Evolutionary conservation across 78 protist genomes (phyloP).

Genomic region (Dictyostelium firmibasis): DNA sequence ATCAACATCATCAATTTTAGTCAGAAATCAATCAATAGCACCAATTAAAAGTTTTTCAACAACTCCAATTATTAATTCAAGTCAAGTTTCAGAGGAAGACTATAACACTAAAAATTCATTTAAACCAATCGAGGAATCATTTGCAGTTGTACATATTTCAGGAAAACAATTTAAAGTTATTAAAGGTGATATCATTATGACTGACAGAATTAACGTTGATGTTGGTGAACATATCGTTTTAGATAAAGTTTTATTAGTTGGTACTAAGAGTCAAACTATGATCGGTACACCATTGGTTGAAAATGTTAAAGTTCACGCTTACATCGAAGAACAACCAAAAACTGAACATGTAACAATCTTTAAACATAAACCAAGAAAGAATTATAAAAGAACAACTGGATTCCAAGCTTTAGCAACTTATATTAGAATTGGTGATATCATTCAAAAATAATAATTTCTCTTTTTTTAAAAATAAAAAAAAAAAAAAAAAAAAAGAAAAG

Average conservation of each 20-base stretch:
- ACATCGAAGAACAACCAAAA: conserved; percentile 63
- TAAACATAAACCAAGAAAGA: conserved; percentile 80
- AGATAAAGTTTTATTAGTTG: conserved; percentile 76
- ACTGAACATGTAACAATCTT: conserved; percentile 61
- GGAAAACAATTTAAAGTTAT: conserved; percentile 82
- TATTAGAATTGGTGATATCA: conserved; percentile 69
- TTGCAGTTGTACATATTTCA: conserved; percentile 75
- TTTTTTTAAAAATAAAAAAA: neutral
- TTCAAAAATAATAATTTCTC: neutral
- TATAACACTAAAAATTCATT: neutral
- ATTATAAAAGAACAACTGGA: conserved; percentile 72
- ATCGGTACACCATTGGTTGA: conserved; percentile 63
- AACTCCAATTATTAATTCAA: neutral
- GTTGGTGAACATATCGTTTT: conserved; percentile 72
- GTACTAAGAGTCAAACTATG: conserved; percentile 33
- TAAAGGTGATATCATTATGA: conserved; percentile 75
- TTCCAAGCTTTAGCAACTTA: conserved; percentile 57
- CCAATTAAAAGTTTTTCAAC: neutral
- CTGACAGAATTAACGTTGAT: conserved; percentile 34
- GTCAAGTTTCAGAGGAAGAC: neutral
- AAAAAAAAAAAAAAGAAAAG: neutral
- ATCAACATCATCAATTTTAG: neutral
- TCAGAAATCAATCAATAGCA: neutral
- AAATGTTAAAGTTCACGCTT: conserved; percentile 57
- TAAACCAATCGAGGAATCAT: conserved; percentile 32